These are phyloP conservation scores for Didymellaceae sp. DNA, from an alignment of 2,329 filamentous ascomycete species.

Conservation along the genomic window DNA sequence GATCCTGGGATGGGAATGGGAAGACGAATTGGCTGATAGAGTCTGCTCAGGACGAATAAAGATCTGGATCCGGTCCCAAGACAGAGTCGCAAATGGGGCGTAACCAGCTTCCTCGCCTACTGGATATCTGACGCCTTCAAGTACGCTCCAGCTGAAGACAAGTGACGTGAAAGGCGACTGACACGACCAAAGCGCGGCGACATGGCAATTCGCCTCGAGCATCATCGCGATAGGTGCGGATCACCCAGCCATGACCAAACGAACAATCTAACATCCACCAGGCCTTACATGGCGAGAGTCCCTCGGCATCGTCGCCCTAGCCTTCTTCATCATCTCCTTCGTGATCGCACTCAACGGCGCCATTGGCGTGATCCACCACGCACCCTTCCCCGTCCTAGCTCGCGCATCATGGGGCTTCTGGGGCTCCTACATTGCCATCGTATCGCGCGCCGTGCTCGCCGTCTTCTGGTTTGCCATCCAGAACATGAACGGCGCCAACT, in stretches of 20 bases:
- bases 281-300: slow-evolving; percentile 64
- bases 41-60: slow-evolving; percentile 51
- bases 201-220: slow-evolving; percentile 58
- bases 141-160: slow-evolving; percentile 23
- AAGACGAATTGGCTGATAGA: slow-evolving; percentile 1
- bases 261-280: slow-evolving; percentile 5
- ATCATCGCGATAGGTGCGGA: slow-evolving; percentile 48
- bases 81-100: slow-evolving; percentile 55
- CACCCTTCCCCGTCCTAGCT: slow-evolving; percentile 63
- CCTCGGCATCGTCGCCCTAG: slow-evolving; percentile 59
- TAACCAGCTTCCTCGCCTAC: slow-evolving; percentile 56
- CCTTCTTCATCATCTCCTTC: slow-evolving; percentile 61
- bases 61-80: slow-evolving; percentile 59
- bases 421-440: slow-evolving; percentile 62
- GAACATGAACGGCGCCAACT: slow-evolving; percentile 66
- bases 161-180: background rate
- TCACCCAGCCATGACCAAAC: background rate
- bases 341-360: slow-evolving; percentile 69
- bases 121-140: slow-evolving; percentile 62
- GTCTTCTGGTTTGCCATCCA: slow-evolving; percentile 72
- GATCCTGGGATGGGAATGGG: background rate
- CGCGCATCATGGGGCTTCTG: slow-evolving; percentile 65
- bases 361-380: slow-evolving; percentile 54
- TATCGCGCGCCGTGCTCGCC: slow-evolving; percentile 61
- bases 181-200: slow-evolving; percentile 49